phyloP scores from a whole-genome alignment of 225 moss, liverwort and hornwort genomes.

The Marchantia polymorpha region DNA sequence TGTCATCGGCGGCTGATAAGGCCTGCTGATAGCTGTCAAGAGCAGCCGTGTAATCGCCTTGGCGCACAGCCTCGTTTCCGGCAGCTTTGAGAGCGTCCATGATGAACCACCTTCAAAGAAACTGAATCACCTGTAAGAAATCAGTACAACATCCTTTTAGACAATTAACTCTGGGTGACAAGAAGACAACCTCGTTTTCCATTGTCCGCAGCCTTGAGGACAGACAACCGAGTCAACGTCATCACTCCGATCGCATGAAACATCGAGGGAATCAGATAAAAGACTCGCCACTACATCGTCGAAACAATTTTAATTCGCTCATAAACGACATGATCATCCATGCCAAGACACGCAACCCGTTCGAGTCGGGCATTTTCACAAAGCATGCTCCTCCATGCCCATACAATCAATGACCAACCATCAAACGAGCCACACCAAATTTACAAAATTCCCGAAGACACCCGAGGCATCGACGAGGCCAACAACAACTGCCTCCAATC shows the following conservation, averaged over 20 bases:
- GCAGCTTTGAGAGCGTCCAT: conserved; percentile 85
- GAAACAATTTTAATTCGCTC: background rate
- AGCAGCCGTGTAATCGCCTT: conserved; percentile 63
- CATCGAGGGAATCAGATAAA: background rate
- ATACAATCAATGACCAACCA: background rate
- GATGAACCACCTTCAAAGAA: conserved; percentile 26
- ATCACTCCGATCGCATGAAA: background rate
- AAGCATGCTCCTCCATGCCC: background rate
- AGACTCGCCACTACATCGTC: background rate
- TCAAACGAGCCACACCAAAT: background rate
- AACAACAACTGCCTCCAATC: background rate
- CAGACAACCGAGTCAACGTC: background rate
- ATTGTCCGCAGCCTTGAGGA: background rate
- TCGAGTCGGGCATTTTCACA: background rate
- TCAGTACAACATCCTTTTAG: too few species aligned
- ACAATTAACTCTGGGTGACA: background rate
- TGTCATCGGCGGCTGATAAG: conserved; percentile 42
- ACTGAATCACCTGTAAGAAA: background rate
- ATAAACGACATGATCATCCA: background rate
- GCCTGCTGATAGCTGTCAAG: conserved; percentile 63
- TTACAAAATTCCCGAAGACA: background rate
- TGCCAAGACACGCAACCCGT: background rate
- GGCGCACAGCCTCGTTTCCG: conserved; percentile 83
- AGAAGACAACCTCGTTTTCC: background rate
- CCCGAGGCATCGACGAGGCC: background rate